Conservation (phyloP, 169 alveolate genomes). For the Theileria parva region DNA sequence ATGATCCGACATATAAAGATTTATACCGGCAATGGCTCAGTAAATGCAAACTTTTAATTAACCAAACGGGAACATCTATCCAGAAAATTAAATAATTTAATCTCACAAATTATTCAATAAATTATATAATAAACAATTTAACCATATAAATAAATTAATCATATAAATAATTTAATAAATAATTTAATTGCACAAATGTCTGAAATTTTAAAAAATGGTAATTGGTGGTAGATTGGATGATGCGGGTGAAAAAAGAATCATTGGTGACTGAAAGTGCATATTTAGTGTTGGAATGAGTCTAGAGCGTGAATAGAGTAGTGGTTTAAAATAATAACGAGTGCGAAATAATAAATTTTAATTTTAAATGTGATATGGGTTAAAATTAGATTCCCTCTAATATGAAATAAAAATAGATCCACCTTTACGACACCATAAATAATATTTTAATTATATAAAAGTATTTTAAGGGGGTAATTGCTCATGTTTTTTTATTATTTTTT, state of each 20-base stretch:
- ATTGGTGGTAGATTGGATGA: too few species aligned
- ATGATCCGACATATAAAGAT: conserved; percentile 29
- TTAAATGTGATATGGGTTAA: neutral
- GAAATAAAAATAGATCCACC: neutral
- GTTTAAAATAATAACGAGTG: neutral
- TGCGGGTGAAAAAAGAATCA: neutral
- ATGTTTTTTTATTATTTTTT: too few species aligned
- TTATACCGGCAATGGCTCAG: conserved; percentile 40
- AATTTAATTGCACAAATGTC: neutral
- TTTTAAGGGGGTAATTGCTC: neutral
- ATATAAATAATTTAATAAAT: neutral
- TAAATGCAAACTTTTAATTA: neutral
- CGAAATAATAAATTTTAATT: too few species aligned
- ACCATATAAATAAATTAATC: too few species aligned
- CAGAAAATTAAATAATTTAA: neutral
- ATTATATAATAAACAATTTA: too few species aligned
- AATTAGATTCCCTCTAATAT: neutral
- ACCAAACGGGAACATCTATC: neutral
- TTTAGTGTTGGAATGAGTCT: neutral
- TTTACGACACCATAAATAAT: neutral
- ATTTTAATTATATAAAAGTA: neutral
- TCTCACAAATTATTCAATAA: too few species aligned
- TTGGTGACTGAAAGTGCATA: neutral
- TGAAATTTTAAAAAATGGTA: too few species aligned
- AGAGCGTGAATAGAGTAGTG: neutral